Base-by-base conservation (phyloP, 140 eudicot species). In the Artemisia princeps region DNA sequence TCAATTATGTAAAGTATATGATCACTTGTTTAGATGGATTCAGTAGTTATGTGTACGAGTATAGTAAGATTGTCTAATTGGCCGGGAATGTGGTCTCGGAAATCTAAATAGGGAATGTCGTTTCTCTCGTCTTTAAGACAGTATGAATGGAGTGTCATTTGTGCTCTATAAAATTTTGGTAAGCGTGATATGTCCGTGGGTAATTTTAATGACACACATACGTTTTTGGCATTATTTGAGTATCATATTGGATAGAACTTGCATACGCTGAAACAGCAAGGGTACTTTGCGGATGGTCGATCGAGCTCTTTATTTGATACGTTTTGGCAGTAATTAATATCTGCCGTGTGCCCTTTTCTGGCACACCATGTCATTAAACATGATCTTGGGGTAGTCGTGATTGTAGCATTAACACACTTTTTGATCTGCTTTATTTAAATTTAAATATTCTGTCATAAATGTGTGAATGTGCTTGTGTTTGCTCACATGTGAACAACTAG, bases 401-500 rank as follows among this genome's bases (percentile, higher is more conserved):
- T 37, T 37, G 44, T 6, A 37, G 44, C 44, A 37, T 37, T 37
- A 37, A 37, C 44, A 6, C 10, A 6, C 44, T 37, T 37, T 6
- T 1, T 37, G 44, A 37, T 37, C 10, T 37, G 44, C 44, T 37
- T 37, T 37, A 37, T 6, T 33, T 5, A 6, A 5, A 37, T 37
- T 37, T 37, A 6, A 37, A 6, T 37, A 37, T 5, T 33, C 9
- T 37, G 2, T 37, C 44, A 37, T 37, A 37, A 37, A 50, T 61
- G 24, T 71, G 54, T 60, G 22, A 30, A 50, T 50, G 9, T 6
- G 72, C 19, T 37, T 68, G 64, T 60, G 28, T 68, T 40, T 46
- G 30, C 15, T 44, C 45, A 37, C 53, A 40, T 54, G 71, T 64
- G 24, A 46, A 40, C 58, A 11, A 22, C 28, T 10, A 30, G 7